phyloP scores from a whole-genome alignment of 1,284 basidiomycete genomes.

The Mycena citricolor region DNA sequence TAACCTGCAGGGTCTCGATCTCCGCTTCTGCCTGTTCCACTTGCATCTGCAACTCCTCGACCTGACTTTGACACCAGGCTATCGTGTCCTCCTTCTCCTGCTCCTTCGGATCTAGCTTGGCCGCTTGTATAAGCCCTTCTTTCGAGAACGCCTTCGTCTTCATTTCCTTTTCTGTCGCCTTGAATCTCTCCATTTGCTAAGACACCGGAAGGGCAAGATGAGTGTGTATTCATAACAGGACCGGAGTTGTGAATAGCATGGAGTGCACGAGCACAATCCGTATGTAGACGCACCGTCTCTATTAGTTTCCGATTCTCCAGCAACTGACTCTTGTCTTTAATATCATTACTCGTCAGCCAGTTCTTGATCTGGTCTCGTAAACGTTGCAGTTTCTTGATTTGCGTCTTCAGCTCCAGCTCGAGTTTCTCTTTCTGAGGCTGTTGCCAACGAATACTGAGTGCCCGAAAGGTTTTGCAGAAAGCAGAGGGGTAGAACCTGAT shows the following conservation, averaged over 20 bases:
- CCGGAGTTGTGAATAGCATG: conserved; percentile 1
- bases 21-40: conserved; percentile 96
- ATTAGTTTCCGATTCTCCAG: conserved; percentile 95
- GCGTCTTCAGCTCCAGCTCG: conserved; percentile 92
- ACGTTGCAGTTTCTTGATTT: conserved; percentile 99
- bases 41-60: conserved; percentile 92
- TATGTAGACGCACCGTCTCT: conserved; percentile 79
- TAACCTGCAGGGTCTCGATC: conserved; percentile 84
- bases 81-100: conserved; percentile 94
- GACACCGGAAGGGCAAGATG: conserved; percentile 21
- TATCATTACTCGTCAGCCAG: conserved; percentile 97
- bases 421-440: conserved; percentile 94
- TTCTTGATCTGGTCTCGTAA: conserved; percentile 99
- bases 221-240: neutral
- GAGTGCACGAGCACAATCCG: conserved; percentile 10
- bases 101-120: conserved; percentile 94
- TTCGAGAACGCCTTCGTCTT: conserved; percentile 99
- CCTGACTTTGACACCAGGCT: conserved; percentile 82
- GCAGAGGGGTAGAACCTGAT: conserved; percentile 44
- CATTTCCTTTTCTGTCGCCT: conserved; percentile 99
- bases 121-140: conserved; percentile 93
- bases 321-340: conserved; percentile 96
- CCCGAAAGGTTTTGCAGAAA: too few relatives aligned
- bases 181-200: conserved; percentile 99
- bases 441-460: neutral